Evolutionary conservation across 2,329 filamentous ascomycete genomes (phyloP).

Genomic region (Didymella pomorum): DNA sequence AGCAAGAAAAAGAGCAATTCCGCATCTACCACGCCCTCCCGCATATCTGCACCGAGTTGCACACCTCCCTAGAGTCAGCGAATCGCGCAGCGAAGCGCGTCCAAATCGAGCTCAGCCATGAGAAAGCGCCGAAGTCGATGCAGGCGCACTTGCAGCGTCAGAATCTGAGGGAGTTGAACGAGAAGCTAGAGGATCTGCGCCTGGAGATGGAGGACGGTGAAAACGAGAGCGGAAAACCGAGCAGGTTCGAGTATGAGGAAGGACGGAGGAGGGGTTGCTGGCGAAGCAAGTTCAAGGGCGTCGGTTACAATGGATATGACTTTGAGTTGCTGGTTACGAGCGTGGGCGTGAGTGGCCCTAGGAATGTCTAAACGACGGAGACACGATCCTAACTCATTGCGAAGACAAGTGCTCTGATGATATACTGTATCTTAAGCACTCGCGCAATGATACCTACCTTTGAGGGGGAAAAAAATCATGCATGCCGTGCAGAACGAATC

Average conservation of each 20-base stretch:
- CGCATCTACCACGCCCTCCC: conserved; percentile 24
- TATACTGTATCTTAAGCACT: background rate
- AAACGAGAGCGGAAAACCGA: background rate
- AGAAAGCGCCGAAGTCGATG: conserved; percentile 17
- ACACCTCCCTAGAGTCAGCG: conserved; percentile 34
- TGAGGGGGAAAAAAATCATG: background rate
- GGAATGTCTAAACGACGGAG: conserved; percentile 30
- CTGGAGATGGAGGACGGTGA: background rate
- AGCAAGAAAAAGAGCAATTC: background rate
- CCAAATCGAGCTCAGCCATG: conserved; percentile 38
- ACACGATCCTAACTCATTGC: background rate
- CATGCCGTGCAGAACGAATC: background rate
- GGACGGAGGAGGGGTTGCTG: conserved; percentile 27
- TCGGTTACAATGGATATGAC: conserved; percentile 26
- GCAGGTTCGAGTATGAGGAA: background rate
- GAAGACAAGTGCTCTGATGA: background rate
- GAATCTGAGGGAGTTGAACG: conserved; percentile 23
- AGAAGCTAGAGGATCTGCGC: conserved; percentile 23
- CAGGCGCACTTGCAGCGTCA: conserved; percentile 28
- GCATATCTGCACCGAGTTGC: conserved; percentile 25
- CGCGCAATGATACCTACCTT: background rate
- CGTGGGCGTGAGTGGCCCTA: conserved; percentile 35
- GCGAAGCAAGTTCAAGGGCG: conserved; percentile 35
- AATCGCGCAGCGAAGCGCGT: conserved; percentile 38
- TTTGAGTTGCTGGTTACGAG: conserved; percentile 37